These are phyloP conservation scores for Cercophora sp. DNA, from an alignment of 495 filamentous ascomycete genomes.

Conservation along the genomic window DNA sequence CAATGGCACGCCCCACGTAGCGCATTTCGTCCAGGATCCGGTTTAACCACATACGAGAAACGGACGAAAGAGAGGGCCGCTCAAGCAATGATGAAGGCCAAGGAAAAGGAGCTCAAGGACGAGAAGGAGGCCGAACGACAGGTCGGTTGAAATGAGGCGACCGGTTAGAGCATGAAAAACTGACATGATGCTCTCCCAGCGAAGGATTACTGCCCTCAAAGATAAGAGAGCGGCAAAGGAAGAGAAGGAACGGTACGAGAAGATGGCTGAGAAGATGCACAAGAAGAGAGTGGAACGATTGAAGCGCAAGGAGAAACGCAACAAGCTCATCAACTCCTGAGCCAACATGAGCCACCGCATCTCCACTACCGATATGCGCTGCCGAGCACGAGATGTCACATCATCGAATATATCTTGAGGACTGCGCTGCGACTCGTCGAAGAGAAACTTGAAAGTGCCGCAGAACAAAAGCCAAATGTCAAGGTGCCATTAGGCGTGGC, in stretches of 20 bases:
- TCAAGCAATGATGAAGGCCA: slow-evolving; percentile 71
- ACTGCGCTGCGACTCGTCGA: too few species aligned
- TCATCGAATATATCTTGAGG: too few species aligned
- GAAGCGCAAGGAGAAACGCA: slow-evolving; percentile 94
- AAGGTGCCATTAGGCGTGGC: too few species aligned
- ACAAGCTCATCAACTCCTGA: slow-evolving; percentile 92
- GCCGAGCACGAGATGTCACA: too few species aligned
- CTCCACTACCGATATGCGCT: too few species aligned
- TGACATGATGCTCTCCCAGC: slow-evolving; percentile 46
- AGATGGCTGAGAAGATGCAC: slow-evolving; percentile 97
- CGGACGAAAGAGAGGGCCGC: slow-evolving; percentile 62
- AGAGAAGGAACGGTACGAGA: slow-evolving; percentile 89
- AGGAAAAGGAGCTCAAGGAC: slow-evolving; percentile 90
- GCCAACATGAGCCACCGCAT: too few species aligned
- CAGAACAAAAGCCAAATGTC: too few species aligned
- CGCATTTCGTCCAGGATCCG: slow-evolving; percentile 80
- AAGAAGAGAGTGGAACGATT: slow-evolving; percentile 86
- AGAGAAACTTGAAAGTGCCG: too few species aligned
- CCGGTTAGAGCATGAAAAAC: background rate
- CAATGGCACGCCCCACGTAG: slow-evolving; percentile 82
- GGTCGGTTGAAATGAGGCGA: slow-evolving; percentile 43
- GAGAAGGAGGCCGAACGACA: slow-evolving; percentile 87
- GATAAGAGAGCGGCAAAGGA: slow-evolving; percentile 81
- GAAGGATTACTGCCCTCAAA: slow-evolving; percentile 70
- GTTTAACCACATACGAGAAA: slow-evolving; percentile 72